phyloP scores from a whole-genome alignment of 805 yeast genomes.

The Suhomyces sp. region DNA sequence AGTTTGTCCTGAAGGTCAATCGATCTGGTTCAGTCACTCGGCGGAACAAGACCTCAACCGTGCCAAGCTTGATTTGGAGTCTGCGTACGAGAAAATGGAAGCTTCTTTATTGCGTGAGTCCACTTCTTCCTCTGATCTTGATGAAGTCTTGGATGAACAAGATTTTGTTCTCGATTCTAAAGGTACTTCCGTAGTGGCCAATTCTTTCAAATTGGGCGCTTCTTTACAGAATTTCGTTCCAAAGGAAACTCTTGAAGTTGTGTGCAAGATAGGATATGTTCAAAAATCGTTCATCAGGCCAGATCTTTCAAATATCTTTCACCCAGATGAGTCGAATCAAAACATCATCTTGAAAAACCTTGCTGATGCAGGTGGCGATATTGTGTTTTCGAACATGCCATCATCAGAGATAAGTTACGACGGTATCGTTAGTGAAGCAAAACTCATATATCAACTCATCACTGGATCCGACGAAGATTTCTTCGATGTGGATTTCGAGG shows the following conservation, averaged over 20 bases:
- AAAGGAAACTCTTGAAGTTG: constrained; percentile 54
- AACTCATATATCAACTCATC: constrained; percentile 65
- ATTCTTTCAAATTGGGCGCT: constrained; percentile 83
- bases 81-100: constrained; percentile 79
- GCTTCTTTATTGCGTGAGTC: constrained; percentile 78
- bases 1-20: constrained; percentile 80
- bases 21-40: constrained; percentile 87
- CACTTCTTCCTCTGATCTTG: constrained; percentile 47
- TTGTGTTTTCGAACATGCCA: constrained; percentile 57
- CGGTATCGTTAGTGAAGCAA: constrained; percentile 82
- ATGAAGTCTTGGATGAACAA: constrained; percentile 32
- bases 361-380: constrained; percentile 18
- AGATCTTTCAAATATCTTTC: constrained; percentile 37
- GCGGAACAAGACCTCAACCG: constrained; percentile 60
- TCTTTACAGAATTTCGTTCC: constrained; percentile 84
- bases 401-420: constrained; percentile 87
- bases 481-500: constrained; percentile 94
- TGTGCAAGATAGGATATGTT: constrained; percentile 40
- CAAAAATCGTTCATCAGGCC: constrained; percentile 37
- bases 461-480: constrained; percentile 96
- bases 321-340: constrained; percentile 19
- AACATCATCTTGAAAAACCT: constrained; percentile 16
- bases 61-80: constrained; percentile 75
- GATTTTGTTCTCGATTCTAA: constrained; percentile 31
- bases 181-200: constrained; percentile 64